phyloP scores from a whole-genome alignment of 768 basidiomycete species.

The Amanita thiersii region DNA sequence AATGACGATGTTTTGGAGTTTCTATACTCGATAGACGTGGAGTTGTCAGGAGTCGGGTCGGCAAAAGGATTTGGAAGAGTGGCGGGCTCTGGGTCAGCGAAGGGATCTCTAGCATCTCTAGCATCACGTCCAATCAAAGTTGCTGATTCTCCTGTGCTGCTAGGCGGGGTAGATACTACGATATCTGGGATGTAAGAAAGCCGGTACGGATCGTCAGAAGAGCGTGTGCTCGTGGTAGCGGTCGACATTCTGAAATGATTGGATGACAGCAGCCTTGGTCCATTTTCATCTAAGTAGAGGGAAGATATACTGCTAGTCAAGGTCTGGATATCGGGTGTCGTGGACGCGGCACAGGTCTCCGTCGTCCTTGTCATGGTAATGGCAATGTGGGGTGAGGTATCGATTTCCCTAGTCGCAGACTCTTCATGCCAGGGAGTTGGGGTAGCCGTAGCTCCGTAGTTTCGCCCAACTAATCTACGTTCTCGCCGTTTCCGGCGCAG shows the following conservation, averaged over 20 bases:
- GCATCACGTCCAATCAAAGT: not conserved
- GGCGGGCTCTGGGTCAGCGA: not conserved
- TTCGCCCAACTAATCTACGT: not conserved
- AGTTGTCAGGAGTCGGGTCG: not conserved
- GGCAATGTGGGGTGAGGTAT: too few relatives aligned
- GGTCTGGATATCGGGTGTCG: too few relatives aligned
- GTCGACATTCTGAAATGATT: too few relatives aligned
- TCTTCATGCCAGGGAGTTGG: not conserved
- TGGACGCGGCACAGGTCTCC: too few relatives aligned
- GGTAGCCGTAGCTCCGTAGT: not conserved
- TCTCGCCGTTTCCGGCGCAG: conserved; percentile 1
- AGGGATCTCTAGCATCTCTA: not conserved
- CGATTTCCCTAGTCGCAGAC: not conserved
- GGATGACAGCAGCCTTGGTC: too few relatives aligned
- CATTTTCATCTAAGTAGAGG: too few relatives aligned
- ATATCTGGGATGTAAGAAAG: too few relatives aligned
- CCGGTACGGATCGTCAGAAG: too few relatives aligned
- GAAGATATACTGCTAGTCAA: too few relatives aligned
- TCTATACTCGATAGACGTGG: not conserved
- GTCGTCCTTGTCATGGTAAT: too few relatives aligned
- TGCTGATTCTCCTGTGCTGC: not conserved
- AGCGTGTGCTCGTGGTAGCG: too few relatives aligned
- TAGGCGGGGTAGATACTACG: not conserved
- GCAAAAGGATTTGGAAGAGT: not conserved
- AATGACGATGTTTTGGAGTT: conserved; percentile 1